Conservation (phyloP, 2,329 filamentous ascomycete genomes). For the Curvularia sp. region DNA sequence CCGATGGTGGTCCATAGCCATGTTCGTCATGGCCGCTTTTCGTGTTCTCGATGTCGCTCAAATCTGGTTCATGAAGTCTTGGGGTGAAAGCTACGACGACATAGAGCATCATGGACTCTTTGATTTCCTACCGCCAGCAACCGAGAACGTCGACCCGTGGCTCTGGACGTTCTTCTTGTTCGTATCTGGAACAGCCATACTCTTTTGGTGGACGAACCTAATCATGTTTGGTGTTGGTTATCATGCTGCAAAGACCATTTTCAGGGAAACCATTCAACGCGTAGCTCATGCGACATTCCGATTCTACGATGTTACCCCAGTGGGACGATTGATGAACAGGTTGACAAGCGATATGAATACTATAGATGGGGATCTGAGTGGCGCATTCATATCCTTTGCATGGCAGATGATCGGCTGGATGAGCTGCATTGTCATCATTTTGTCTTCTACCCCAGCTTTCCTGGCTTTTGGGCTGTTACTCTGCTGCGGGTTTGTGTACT, state of each 20-base stretch:
- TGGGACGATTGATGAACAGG: constrained; percentile 90
- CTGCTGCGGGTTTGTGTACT: constrained; percentile 71
- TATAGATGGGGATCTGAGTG: constrained; percentile 83
- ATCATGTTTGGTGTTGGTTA: constrained; percentile 81
- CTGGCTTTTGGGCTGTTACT: constrained; percentile 74
- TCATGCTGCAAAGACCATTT: constrained; percentile 76
- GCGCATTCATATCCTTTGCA: constrained; percentile 73
- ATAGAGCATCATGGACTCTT: constrained; percentile 40
- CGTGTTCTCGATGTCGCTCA: constrained; percentile 71
- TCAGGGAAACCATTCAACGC: constrained; percentile 72
- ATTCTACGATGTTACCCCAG: constrained; percentile 89
- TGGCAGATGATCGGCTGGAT: constrained; percentile 75
- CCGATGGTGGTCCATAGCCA: constrained; percentile 72
- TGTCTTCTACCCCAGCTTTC: constrained; percentile 78
- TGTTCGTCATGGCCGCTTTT: constrained; percentile 68
- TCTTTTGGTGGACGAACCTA: constrained; percentile 67
- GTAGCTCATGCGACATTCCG: constrained; percentile 84
- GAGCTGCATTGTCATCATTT: constrained; percentile 78
- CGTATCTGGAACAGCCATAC: constrained; percentile 43
- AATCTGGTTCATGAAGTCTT: constrained; percentile 84
- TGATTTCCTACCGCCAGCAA: constrained; percentile 69
- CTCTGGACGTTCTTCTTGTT: constrained; percentile 73
- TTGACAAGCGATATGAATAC: constrained; percentile 90
- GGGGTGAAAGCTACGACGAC: constrained; percentile 76
- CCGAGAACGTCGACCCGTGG: constrained; percentile 75